Evolutionary conservation across 1,139 yeast genomes (phyloP).

Genomic region (Debaryomycetaceae sp.): DNA sequence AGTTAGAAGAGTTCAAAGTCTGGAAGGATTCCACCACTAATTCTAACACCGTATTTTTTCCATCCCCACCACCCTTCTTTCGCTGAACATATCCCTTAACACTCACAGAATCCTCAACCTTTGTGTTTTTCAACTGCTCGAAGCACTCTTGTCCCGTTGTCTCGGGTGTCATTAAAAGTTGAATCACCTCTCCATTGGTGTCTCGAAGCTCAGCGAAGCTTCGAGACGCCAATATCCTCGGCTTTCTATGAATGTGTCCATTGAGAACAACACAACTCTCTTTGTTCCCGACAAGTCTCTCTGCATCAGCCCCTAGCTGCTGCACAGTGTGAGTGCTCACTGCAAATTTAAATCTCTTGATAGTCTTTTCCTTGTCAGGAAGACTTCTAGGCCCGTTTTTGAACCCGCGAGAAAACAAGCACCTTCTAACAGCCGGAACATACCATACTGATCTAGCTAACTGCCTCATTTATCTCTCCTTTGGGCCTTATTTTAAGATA

Average conservation of each 20-base stretch:
- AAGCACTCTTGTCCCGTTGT: constrained; percentile 34
- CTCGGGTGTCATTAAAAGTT: constrained; percentile 52
- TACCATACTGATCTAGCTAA: not conserved
- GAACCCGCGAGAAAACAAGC: not conserved
- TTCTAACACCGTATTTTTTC: constrained; percentile 44
- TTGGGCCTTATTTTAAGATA: not conserved
- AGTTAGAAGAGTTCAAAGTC: constrained; percentile 62
- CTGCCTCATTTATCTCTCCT: not conserved
- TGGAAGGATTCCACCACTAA: constrained; percentile 50
- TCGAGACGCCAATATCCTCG: constrained; percentile 46
- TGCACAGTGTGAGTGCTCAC: constrained; percentile 30
- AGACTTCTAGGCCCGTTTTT: constrained; percentile 7
- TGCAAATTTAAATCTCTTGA: constrained; percentile 39
- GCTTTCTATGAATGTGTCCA: constrained; percentile 82
- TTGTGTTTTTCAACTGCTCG: constrained; percentile 45
- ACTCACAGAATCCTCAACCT: constrained; percentile 72
- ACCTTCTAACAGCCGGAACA: not conserved
- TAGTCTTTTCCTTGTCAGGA: constrained; percentile 21
- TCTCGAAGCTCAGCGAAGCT: constrained; percentile 77
- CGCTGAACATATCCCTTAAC: constrained; percentile 54
- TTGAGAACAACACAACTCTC: constrained; percentile 39
- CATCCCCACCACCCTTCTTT: constrained; percentile 25
- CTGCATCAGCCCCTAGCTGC: constrained; percentile 15
- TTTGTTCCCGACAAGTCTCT: constrained; percentile 9
- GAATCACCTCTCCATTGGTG: constrained; percentile 61